Evolutionary conservation across 306 rosid genomes (phyloP), one percentile per base, ranked within the genome.

Genomic region (Clitoria ternatea): DNA sequence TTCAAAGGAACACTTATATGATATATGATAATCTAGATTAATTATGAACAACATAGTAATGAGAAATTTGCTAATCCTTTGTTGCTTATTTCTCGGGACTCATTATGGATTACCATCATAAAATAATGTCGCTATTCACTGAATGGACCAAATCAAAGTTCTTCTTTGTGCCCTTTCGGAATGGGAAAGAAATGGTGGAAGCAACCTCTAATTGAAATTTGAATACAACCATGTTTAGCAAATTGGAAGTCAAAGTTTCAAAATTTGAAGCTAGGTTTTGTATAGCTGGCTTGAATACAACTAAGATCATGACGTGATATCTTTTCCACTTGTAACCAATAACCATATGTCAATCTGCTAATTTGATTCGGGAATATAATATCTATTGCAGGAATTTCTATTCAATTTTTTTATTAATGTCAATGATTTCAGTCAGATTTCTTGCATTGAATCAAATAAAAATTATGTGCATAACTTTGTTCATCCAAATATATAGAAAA

Each of bases 261-360:
- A 24, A 24, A 3, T 52, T 53, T 52, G n/a, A 57, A n/a, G 22
- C 6, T 12, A 17, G 22, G 55, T 15, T 11, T 11, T 26, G 13
- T 24, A 4, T 30, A 4, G 43, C 75, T 66, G 66, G 66, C 72
- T 66, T 66, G 45, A 36, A 42, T 17, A 12, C 39, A 59, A 20
- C 59, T 19, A 17, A 59, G 17, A 57, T 44, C 47, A 49, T 15
- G 70, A 61, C 14, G 63, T 52, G 39, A 52, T 37, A 23, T 47
- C 24, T 66, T 44, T 18, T 15, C 43, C 62, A 23, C 30, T 0
- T 14, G 70, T 61, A 33, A 72, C 77, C 77, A 36, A 62, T 61
- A 33, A 72, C 77, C 77, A 36, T 33, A 33, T 48, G 50, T 48
- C 70, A 73, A 14, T 45, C 30, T 23, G 9, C 2, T 8, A 20